phyloP scores from a whole-genome alignment of 2,329 filamentous ascomycete species.

The Aspergillus neotritici region DNA sequence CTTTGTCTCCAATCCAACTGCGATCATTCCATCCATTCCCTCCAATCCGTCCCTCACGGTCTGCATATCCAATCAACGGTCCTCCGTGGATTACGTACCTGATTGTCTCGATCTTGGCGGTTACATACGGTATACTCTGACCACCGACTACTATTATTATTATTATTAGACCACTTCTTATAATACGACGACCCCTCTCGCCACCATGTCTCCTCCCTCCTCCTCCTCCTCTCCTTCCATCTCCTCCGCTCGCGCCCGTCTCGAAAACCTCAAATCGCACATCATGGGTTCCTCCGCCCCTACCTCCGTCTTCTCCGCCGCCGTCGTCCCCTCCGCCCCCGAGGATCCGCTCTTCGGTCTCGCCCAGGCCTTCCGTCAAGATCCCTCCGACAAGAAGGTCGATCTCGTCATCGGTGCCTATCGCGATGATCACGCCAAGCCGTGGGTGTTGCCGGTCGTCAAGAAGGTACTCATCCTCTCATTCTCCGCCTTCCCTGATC shows the following conservation, averaged over 20 bases:
- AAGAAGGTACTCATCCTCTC: slow-evolving; percentile 64
- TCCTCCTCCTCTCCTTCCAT: slow-evolving; percentile 10
- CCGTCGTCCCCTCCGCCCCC: slow-evolving; percentile 79
- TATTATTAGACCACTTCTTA: slow-evolving; percentile 14
- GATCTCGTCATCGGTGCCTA: slow-evolving; percentile 95
- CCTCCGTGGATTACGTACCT: not conserved
- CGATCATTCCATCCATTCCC: no score
- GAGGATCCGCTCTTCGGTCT: slow-evolving; percentile 94
- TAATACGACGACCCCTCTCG: slow-evolving; percentile 17
- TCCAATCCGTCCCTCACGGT: no score
- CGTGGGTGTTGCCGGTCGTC: slow-evolving; percentile 93
- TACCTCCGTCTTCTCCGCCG: slow-evolving; percentile 64
- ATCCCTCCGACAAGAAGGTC: slow-evolving; percentile 72
- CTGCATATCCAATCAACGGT: no score
- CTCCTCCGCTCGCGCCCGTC: slow-evolving; percentile 24
- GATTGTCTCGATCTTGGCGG: slow-evolving; percentile 8
- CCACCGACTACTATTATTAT: slow-evolving; percentile 4
- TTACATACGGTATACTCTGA: no score
- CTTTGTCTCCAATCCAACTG: no score
- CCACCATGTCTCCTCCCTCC: slow-evolving; percentile 8
- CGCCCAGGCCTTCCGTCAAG: slow-evolving; percentile 79
- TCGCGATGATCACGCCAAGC: slow-evolving; percentile 89
- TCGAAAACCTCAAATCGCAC: slow-evolving; percentile 45
- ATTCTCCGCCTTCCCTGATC: not conserved
- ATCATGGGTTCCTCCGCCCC: slow-evolving; percentile 57